These are phyloP conservation scores for Escovopsis sp. DNA, from an alignment of 2,329 filamentous ascomycete species.

Conservation along the genomic window DNA sequence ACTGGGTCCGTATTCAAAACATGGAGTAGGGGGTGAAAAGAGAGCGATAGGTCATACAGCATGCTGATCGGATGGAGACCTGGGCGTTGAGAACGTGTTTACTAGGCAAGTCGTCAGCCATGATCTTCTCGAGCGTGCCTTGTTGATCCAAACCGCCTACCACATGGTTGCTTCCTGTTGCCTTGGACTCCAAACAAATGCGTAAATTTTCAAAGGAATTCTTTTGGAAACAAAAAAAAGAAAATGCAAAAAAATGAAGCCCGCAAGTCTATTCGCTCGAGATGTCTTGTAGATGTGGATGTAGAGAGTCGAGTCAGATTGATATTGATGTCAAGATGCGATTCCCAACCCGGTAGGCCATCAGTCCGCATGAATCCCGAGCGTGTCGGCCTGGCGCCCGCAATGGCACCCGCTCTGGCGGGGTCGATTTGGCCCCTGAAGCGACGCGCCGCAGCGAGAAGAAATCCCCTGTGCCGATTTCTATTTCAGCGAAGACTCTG, in stretches of 20 bases:
- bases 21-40: neutral
- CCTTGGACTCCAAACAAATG: neutral
- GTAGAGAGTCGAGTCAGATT: neutral
- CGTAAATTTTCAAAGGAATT: neutral
- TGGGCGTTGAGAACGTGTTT: constrained; percentile 98
- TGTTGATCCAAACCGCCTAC: neutral
- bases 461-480: no score
- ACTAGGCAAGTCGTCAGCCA: constrained; percentile 31
- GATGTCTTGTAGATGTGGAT: neutral
- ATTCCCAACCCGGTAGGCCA: no score
- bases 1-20: no score
- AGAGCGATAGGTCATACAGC: constrained; percentile 53
- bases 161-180: constrained; percentile 2
- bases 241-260: neutral
- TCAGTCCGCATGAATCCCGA: no score
- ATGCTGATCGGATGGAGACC: constrained; percentile 87
- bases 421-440: no score
- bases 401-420: no score
- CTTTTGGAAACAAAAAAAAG: neutral
- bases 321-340: no score
- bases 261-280: neutral
- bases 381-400: no score
- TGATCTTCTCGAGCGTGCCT: neutral
- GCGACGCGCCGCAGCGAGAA: no score
- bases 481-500: no score